Evolutionary conservation across 1,284 basidiomycete genomes (phyloP).

Genomic region (Leccinum fuscescens): DNA sequence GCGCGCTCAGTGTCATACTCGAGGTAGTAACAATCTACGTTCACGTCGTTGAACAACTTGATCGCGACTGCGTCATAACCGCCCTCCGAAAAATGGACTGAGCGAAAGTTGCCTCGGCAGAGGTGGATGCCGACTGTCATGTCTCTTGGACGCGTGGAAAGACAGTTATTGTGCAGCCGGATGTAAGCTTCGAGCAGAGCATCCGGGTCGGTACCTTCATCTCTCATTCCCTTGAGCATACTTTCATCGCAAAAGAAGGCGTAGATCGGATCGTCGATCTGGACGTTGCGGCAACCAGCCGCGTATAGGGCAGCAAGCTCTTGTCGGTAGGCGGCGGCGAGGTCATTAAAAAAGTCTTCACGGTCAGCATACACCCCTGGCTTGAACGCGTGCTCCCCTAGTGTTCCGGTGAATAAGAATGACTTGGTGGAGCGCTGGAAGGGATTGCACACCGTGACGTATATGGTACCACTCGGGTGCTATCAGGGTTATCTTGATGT

Average conservation of each 20-base stretch:
- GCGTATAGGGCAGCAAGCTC: background rate
- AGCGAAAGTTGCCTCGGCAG: background rate
- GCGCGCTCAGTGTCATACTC: background rate
- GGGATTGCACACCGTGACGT: background rate
- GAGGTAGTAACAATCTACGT: background rate
- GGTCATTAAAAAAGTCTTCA: background rate
- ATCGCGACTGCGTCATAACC: background rate
- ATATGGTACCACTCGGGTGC: background rate
- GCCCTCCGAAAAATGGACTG: background rate
- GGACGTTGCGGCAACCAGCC: background rate
- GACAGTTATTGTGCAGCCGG: background rate
- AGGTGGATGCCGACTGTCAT: background rate
- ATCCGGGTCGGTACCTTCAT: background rate
- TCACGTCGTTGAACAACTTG: background rate
- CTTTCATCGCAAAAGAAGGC: background rate
- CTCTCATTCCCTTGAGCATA: background rate
- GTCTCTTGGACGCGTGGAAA: background rate
- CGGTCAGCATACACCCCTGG: background rate
- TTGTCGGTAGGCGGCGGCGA: background rate
- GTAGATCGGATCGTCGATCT: background rate
- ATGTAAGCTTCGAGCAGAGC: background rate
- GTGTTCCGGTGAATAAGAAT: background rate
- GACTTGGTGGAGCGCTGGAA: background rate
- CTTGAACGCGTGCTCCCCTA: background rate
- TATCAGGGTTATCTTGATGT: background rate